Evolutionary conservation across 2,329 filamentous ascomycete species (phyloP), one percentile per base, ranked within the genome.

Genomic region (Penicillium sp.): DNA sequence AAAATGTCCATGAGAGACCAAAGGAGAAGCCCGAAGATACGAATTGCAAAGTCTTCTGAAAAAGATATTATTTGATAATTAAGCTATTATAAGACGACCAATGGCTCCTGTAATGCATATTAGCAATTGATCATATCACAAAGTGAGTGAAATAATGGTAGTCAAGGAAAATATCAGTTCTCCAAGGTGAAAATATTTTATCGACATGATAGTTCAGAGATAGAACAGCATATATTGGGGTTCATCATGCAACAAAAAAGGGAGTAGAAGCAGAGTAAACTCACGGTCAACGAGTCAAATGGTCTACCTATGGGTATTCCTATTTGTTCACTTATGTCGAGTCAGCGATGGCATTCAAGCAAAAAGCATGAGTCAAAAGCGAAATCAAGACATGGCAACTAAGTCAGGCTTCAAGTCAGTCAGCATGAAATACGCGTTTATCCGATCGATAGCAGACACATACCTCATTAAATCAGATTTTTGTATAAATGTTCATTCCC

Each of bases 401-500:
- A 69, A 66, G 62, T 75, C 72, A 75, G 71, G 69, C 71, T 76
- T 62, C 45, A 55, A 57, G 53, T 64, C 65, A 56, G 64, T 77
- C 66, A 78, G 74, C 67, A 61, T 45, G 48, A 45, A 55, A 49
- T 35, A 40, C 46, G 6, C 18, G 12, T 23, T 12, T 23, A 25
- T 15, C 13, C 4, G 16, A 38, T 29, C 44, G 6, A 29, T 4
- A 42, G 46, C 29, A 45, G 6, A 10, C 41, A 72, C 75, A 65
- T 67, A 80, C 82, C 82, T 85, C 83, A 85, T 85, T 86, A 85
- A 85, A 86, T 86, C 83, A 86, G 83, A 86, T 83, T 86, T 84
- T 83, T 82, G 79, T 83, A 80, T 80, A 72, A 75, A 77, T 78
- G 81, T 82, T 85, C 82, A 85, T 80, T 64, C 73, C 77, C 79